Base-by-base conservation (phyloP, 192 early-diverging fungal genomes). In the Entomortierella parvispora region DNA sequence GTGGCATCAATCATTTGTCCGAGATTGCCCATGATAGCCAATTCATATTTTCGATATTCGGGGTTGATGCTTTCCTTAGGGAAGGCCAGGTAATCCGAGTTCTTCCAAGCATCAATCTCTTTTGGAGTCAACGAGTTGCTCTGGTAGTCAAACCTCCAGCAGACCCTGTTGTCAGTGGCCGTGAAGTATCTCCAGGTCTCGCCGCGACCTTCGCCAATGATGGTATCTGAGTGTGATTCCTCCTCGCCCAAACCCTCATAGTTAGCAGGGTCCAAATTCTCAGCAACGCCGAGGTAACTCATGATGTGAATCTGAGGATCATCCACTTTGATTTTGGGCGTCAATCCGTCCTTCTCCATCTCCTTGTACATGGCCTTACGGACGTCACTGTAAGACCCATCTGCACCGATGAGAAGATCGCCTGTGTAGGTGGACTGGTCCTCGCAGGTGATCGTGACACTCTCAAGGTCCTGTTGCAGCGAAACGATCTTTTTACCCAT, bases 371-470 rank as follows among this genome's bases (percentile, higher is more conserved):
- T 55, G 15, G 42, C 47, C 22, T 52, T 11, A 7, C 70, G 70
- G 28, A 65, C 62, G 28, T 46, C 48, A 49, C 70, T 72, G 31
- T 65, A 58, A 2, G 46, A 26, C 1, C 70, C 70, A 53, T 72
- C 70, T 5, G 70, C 70, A 10, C 70, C 70, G 3, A 72, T 45
- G 29, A 72, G 70, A 18, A 72, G 58, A 22, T 72, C 70, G 22
- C 55, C 70, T 1, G 61, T 58, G 14, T 72, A 72, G 1, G 62
- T 50, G 20, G 43, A 50, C 3, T 55, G 31, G 31, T 72, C 70
- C 23, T 55, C 62, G 32, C 70, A 72, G 40, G 54, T 50, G 62
- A 72, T 65, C 17, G 55, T 65, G 31, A 72, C 70, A 49, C 56
- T 59, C 22, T 72, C 55, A 0, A 18, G 15, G 14, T 72, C 43